phyloP scores from a whole-genome alignment of 179 eudicot genomes.

The Beta lomatogona region DNA sequence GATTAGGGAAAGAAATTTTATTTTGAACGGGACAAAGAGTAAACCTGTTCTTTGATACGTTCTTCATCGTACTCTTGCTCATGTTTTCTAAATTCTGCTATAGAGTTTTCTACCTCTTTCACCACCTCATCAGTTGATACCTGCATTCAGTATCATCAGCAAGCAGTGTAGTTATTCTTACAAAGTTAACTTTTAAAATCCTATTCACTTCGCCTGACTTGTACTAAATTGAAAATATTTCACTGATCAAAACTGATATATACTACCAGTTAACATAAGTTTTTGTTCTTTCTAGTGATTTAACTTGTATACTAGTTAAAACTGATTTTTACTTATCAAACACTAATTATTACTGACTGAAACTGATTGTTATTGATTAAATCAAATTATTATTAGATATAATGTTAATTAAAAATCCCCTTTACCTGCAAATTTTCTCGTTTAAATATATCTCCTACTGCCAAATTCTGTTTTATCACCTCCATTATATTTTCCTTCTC shows the following conservation, averaged over 20 bases:
- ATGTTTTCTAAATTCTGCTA: conserved; percentile 71
- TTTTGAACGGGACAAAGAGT: background rate
- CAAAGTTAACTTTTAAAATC: background rate
- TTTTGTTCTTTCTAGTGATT: too few species aligned
- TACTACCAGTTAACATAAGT: too few species aligned
- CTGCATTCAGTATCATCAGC: conserved; percentile 41
- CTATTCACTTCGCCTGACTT: too few species aligned
- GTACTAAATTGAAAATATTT: too few species aligned
- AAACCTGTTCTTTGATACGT: conserved; percentile 75
- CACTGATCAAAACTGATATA: too few species aligned
- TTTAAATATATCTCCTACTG: conserved; percentile 88
- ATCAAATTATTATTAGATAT: too few species aligned
- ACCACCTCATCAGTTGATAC: conserved; percentile 75
- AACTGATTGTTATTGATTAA: too few species aligned
- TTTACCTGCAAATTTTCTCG: conserved; percentile 83
- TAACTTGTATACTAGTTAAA: too few species aligned
- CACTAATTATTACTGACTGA: too few species aligned
- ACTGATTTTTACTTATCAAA: too few species aligned
- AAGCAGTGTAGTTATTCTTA: conserved; percentile 3
- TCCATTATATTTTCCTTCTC: conserved; percentile 67
- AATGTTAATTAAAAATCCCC: too few species aligned
- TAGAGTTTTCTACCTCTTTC: conserved; percentile 85
- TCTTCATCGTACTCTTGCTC: conserved; percentile 88
- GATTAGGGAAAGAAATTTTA: background rate
- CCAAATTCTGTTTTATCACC: conserved; percentile 83